Conservation (phyloP, 2,329 filamentous ascomycete species). For the Beauveria asiatica region DNA sequence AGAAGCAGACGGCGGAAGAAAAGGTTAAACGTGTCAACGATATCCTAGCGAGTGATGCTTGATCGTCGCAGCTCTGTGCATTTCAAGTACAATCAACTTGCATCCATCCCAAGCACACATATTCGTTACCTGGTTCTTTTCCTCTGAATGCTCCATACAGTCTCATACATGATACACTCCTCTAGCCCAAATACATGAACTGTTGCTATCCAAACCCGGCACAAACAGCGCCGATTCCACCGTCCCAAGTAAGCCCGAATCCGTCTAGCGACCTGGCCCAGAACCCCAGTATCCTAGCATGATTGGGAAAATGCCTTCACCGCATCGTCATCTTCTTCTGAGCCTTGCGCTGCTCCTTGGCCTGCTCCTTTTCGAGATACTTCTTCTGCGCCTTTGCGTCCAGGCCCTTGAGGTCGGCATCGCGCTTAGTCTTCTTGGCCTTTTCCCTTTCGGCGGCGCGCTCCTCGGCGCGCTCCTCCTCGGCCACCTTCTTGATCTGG, state of each 20-base stretch:
- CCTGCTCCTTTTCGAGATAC: constrained; percentile 71
- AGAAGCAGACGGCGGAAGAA: constrained; percentile 70
- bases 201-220: background rate
- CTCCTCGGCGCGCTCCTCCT: constrained; percentile 76
- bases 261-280: background rate
- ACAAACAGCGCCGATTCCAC: background rate
- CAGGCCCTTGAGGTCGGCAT: constrained; percentile 67
- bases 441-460: constrained; percentile 62
- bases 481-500: constrained; percentile 69
- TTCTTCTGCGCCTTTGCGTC: constrained; percentile 81
- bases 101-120: background rate
- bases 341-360: constrained; percentile 56
- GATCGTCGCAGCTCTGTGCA: background rate
- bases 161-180: background rate
- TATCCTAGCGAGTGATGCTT: constrained; percentile 30
- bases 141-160: background rate
- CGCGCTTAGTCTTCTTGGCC: constrained; percentile 82
- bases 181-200: background rate
- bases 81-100: background rate
- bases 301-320: background rate
- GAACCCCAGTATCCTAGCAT: background rate
- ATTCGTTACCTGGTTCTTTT: background rate
- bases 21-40: constrained; percentile 60
- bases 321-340: constrained; percentile 48
- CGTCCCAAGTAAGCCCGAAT: background rate